Conservation (phyloP, 2,329 filamentous ascomycete genomes). For the Plenodomus biglobosus region DNA sequence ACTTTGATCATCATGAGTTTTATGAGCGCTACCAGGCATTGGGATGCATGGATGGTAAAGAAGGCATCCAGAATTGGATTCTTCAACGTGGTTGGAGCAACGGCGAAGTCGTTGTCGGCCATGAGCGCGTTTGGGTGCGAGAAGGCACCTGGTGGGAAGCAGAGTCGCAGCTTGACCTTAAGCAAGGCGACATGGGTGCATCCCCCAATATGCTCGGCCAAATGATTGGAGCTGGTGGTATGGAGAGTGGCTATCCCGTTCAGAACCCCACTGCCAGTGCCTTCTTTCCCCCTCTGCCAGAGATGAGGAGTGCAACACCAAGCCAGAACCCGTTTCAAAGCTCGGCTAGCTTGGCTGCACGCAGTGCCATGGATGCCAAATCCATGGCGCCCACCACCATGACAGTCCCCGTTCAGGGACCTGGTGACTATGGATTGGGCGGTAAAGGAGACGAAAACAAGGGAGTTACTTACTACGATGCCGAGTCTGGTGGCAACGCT, state of each 20-base stretch:
- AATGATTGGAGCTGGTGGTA: constrained; percentile 58
- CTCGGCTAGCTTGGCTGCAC: constrained; percentile 49
- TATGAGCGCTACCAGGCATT: constrained; percentile 76
- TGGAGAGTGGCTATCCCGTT: constrained; percentile 74
- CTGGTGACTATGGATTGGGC: constrained; percentile 88
- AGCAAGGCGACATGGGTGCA: constrained; percentile 58
- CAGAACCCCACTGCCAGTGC: constrained; percentile 57
- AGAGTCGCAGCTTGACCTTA: constrained; percentile 91
- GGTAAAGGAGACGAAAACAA: constrained; percentile 72
- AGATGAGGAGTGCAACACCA: constrained; percentile 61
- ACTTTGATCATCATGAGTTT: constrained; percentile 95
- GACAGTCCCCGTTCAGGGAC: constrained; percentile 55
- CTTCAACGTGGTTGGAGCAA: constrained; percentile 98
- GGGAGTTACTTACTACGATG: constrained; percentile 66
- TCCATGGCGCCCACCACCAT: constrained; percentile 61
- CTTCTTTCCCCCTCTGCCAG: constrained; percentile 65
- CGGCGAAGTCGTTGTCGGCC: constrained; percentile 88
- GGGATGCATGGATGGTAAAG: constrained; percentile 84
- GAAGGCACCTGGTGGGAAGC: constrained; percentile 97
- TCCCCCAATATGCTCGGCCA: constrained; percentile 48
- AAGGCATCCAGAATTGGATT: constrained; percentile 92
- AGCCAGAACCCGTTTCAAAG: constrained; percentile 71
- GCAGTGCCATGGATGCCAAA: constrained; percentile 46
- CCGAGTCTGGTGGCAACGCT: constrained; percentile 75
- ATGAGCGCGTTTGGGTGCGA: constrained; percentile 92